Evolutionary conservation across 75 land plant genomes (phyloP), one percentile per base, ranked within the genome.

Genomic region (Picea glauca): DNA sequence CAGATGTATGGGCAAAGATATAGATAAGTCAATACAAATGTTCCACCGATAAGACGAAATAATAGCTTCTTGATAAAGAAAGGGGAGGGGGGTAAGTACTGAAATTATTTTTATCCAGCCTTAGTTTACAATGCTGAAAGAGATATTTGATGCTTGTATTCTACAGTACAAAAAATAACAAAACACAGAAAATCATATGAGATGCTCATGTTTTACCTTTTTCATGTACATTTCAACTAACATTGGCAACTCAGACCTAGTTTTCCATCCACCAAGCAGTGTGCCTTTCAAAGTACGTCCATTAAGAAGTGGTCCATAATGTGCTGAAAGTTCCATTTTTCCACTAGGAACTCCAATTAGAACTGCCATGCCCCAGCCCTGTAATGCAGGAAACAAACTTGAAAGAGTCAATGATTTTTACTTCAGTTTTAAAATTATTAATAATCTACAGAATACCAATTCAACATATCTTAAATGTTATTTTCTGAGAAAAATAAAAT

Each of bases 361-460:
- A 11, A 97, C 90, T 58, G 98, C 85, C 80, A 90, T 56, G 65
- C 99, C 99, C 95, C 98, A 91, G 50, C 95, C 99, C 99, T 97
- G 79, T 8, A 33, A 68, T 40, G 23, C 8, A 38, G 20, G 30
- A 23, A 9, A 26, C 20, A 64, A 38, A 18, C 8, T 43, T 78
- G n/a, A 40, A 43, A 21, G 17, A 26, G 3, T 13, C 12, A 67
- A 64, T 14, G 30, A 13, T 23, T 57, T n/a, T 21, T 4, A 30
- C 43, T 40, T 40, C 43, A 26, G 26, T 26, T 33, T 5, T 74
- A 40, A 31, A 73, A 26, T 38, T 74, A n/a, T 40, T 18, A 73
- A 20, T 2, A 43, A 74, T 40, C 57, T 40, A 40, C 8, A 74
- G 43, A 15, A 74, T 74, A 23, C 57, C 18, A 57, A 20, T 54